Base-by-base conservation (phyloP, 2,329 filamentous ascomycete species). In the Botryosphaeria dothidea region DNA sequence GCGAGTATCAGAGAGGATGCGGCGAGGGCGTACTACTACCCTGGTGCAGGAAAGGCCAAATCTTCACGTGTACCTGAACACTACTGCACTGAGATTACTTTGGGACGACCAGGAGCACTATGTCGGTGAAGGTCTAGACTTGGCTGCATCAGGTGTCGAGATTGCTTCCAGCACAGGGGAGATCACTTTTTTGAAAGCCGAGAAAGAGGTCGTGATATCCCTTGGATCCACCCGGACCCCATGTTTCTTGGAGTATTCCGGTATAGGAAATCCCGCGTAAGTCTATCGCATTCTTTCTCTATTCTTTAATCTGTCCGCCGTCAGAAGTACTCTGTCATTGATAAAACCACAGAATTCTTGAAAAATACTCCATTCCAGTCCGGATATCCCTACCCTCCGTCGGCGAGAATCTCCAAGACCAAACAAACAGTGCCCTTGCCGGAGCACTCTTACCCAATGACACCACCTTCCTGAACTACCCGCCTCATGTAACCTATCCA, bases 1-100 rank as follows among this genome's bases (percentile, higher is more conserved):
- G 66, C 70, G 13, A 72, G 77, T 67, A 67, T 81, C 21, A 75
- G 79, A 19, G 73, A 77, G 62, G 79, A 81, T 69, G 75, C 80
- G 46, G 79, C 78, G 2, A 68, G 78, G 7, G 77, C 78, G 7
- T 84, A 82, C 66, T 83, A 82, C 67, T 81, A 75, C 56, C 80
- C 82, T n/a, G 1, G 27, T 65, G 1, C 71, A 70, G 38, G 52
- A 67, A 23, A 72, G 82, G 52, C 48, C 70, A 1, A 84, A 84
- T 65, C 71, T 84, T 0, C 69, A 80, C 2, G 69, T 83, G 0
- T 77, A 82, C 29, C 67, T 79, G n/a, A 80, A 82, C 64, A 79
- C 81, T 0, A 73, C 73, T 1, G 82, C 77, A 0, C 77, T 78
- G 41, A 72, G 72, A 19, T 72, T 84, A 17, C 64, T 78, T 2